phyloP scores from a whole-genome alignment of 345 rosid species.

The Psidium guajava region DNA sequence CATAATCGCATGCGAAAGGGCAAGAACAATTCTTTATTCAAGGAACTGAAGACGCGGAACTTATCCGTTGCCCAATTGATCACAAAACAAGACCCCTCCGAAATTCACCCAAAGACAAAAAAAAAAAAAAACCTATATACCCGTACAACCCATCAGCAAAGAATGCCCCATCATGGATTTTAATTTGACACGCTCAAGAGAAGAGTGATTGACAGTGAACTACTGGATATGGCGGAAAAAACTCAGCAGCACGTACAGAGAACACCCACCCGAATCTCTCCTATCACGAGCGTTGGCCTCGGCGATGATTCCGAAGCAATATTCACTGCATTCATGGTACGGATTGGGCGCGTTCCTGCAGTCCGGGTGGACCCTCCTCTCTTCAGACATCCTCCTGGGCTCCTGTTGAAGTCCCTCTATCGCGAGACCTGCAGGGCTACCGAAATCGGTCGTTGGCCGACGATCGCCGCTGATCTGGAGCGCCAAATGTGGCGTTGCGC shows the following conservation, averaged over 20 bases:
- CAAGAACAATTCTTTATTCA: neutral
- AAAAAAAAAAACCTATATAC: neutral
- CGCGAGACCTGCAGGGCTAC: neutral
- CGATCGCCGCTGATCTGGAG: neutral
- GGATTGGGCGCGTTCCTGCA: constrained; percentile 45
- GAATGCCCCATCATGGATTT: neutral
- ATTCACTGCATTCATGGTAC: constrained; percentile 48
- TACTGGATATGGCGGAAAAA: neutral
- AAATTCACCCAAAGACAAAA: neutral
- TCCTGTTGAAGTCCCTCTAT: neutral
- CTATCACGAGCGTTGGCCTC: constrained; percentile 39
- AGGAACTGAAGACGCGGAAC: neutral
- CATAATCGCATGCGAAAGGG: too few relatives aligned
- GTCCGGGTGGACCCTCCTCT: constrained; percentile 29
- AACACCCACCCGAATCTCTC: constrained; percentile 25
- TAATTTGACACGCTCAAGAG: neutral
- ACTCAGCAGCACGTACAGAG: neutral
- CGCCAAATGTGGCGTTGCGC: neutral
- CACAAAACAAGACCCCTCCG: neutral
- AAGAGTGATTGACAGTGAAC: neutral
- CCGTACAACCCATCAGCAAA: neutral
- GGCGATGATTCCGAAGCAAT: constrained; percentile 67
- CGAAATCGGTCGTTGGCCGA: neutral
- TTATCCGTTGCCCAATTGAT: neutral
- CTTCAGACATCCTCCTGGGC: constrained; percentile 7